Conservation (phyloP, 441 rosid species). For the Erodium texanum region DNA sequence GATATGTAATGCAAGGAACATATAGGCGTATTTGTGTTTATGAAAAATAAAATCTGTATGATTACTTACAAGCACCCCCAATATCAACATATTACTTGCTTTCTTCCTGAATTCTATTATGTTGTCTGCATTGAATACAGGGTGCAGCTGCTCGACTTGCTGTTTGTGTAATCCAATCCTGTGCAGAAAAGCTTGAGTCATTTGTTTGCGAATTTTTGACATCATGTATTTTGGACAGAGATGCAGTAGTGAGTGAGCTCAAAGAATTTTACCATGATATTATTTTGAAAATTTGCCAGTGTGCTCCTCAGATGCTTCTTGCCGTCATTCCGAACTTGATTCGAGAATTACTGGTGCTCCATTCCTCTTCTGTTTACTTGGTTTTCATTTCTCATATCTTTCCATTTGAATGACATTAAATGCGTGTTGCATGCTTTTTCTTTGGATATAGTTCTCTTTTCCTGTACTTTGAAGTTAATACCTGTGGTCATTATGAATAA, state of each 20-base stretch:
- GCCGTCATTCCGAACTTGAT: slow-evolving; percentile 64
- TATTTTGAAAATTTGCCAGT: slow-evolving; percentile 52
- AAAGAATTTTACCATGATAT: slow-evolving; percentile 80
- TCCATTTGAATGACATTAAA: slow-evolving; percentile 8
- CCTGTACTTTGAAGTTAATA: slow-evolving; percentile 3
- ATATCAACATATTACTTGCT: not conserved
- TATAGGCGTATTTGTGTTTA: no score
- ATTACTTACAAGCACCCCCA: no score
- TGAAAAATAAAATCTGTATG: no score
- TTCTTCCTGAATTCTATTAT: not conserved
- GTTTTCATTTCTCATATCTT: slow-evolving; percentile 16
- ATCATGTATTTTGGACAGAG: slow-evolving; percentile 69
- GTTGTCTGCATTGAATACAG: slow-evolving; percentile 26
- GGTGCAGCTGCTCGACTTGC: slow-evolving; percentile 60
- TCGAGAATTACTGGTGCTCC: slow-evolving; percentile 68
- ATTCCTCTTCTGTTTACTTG: slow-evolving; percentile 12
- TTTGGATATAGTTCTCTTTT: slow-evolving; percentile 15
- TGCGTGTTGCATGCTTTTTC: slow-evolving; percentile 12
- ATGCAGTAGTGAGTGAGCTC: slow-evolving; percentile 52
- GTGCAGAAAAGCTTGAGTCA: slow-evolving; percentile 63
- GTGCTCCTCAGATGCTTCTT: slow-evolving; percentile 75
- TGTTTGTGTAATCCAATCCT: slow-evolving; percentile 57
- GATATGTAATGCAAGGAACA: no score
- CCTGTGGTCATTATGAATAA: slow-evolving; percentile 15
- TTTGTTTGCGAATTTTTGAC: slow-evolving; percentile 61